Percentiles rank a stretch among this genome's conserved stretches.
Conservation (phyloP, 352 stramenopile species). For the Globisporangium okanoganense region DNA sequence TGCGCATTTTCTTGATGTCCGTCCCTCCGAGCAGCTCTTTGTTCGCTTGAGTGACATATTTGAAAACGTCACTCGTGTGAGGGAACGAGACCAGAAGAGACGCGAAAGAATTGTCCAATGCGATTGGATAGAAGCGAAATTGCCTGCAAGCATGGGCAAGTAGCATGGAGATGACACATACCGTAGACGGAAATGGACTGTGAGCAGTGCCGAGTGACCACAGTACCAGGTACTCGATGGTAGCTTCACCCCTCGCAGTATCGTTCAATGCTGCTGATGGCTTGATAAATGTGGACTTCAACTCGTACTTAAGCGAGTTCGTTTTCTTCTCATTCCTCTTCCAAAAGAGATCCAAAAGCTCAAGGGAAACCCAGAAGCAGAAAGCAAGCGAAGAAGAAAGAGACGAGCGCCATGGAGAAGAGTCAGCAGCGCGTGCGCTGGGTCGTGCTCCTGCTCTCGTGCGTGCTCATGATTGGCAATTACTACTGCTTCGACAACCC, state of each 20-base stretch:
- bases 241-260: background rate
- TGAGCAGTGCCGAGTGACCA: background rate
- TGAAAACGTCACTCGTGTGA: background rate
- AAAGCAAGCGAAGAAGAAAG: background rate
- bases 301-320: background rate
- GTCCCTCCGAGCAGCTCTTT: background rate
- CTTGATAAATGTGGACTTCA: constrained; percentile 1
- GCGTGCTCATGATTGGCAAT: constrained; percentile 86
- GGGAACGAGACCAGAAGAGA: background rate
- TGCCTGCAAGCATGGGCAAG: background rate
- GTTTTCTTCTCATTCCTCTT: background rate
- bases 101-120: background rate
- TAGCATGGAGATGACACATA: background rate
- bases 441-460: constrained; percentile 86
- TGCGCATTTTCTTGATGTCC: constrained; percentile 6
- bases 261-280: background rate
- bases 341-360: background rate
- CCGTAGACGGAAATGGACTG: background rate
- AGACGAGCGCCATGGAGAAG: constrained; percentile 47
- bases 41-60: background rate
- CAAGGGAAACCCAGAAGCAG: background rate
- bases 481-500: constrained; percentile 93
- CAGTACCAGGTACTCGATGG: background rate
- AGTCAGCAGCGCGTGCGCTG: constrained; percentile 72
- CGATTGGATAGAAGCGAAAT: background rate